Evolutionary conservation across 208 protist genomes (phyloP).

Genomic region (Crithidia thermophila): DNA sequence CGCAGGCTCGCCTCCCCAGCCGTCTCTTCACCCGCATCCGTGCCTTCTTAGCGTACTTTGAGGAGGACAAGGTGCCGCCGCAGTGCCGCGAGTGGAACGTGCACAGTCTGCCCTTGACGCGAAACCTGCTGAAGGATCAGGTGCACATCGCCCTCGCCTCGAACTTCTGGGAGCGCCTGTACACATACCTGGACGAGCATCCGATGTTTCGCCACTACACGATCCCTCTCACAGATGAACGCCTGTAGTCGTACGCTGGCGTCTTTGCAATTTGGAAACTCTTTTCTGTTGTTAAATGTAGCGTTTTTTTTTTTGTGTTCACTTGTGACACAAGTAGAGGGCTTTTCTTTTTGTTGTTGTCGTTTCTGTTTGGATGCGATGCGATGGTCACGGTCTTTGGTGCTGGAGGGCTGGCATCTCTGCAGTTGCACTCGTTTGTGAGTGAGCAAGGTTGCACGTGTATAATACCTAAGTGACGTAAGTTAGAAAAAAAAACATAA

Average conservation of each 20-base stretch:
- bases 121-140: slow-evolving; percentile 75
- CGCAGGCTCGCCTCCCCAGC: slow-evolving; percentile 45
- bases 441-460: too few relatives aligned
- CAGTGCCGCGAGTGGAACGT: slow-evolving; percentile 82
- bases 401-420: too few relatives aligned
- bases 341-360: neutral
- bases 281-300: too few relatives aligned
- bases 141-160: slow-evolving; percentile 78
- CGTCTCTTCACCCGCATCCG: slow-evolving; percentile 72
- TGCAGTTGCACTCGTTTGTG: too few relatives aligned
- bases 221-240: slow-evolving; percentile 46
- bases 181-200: slow-evolving; percentile 78
- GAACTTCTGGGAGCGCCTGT: slow-evolving; percentile 85
- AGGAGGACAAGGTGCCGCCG: slow-evolving; percentile 82
- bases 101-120: slow-evolving; percentile 69
- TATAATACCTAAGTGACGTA: too few relatives aligned
- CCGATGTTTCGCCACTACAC: slow-evolving; percentile 80
- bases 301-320: slow-evolving; percentile 12
- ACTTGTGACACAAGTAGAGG: neutral
- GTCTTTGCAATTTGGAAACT: too few relatives aligned
- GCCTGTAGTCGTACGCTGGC: too few relatives aligned
- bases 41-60: slow-evolving; percentile 88
- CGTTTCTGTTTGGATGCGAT: neutral
- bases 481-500: too few relatives aligned
- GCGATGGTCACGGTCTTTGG: too few relatives aligned